Evolutionary conservation across 495 filamentous ascomycete genomes (phyloP).

Genomic region (Neurospora intermedia): DNA sequence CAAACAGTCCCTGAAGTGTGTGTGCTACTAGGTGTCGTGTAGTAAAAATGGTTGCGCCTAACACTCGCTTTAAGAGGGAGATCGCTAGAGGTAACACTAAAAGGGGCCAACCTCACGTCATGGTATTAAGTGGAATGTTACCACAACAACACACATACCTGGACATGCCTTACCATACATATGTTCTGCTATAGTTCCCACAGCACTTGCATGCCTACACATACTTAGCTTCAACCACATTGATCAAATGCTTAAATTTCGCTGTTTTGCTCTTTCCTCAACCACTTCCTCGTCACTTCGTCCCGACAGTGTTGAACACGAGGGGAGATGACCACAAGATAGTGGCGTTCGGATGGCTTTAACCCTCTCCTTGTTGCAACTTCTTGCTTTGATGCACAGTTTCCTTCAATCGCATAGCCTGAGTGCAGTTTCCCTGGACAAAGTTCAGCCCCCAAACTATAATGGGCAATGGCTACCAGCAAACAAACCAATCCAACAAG

Average conservation of each 20-base stretch:
- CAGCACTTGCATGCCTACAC: not conserved
- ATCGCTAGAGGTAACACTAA: not conserved
- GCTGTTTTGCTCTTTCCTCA: not conserved
- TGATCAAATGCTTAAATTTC: not conserved
- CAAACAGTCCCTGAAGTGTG: not conserved
- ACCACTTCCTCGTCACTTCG: not conserved
- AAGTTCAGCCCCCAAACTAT: not conserved
- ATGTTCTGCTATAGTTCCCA: not conserved
- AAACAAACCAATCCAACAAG: not conserved
- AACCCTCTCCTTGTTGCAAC: not conserved
- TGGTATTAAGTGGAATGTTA: not conserved
- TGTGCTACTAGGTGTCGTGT: not conserved
- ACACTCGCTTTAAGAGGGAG: not conserved
- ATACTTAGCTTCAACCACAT: not conserved
- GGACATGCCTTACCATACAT: not conserved
- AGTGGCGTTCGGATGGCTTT: not conserved
- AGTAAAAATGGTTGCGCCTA: not conserved
- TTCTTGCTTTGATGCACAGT: not conserved
- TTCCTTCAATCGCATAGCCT: not conserved
- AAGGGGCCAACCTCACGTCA: not conserved
- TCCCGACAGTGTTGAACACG: not conserved
- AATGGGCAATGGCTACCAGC: not conserved
- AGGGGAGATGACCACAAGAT: not conserved
- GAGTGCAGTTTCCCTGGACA: not conserved
- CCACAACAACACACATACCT: not conserved